phyloP scores from a whole-genome alignment of 2,329 filamentous ascomycete genomes.

The Hirsutella minnesotensis region DNA sequence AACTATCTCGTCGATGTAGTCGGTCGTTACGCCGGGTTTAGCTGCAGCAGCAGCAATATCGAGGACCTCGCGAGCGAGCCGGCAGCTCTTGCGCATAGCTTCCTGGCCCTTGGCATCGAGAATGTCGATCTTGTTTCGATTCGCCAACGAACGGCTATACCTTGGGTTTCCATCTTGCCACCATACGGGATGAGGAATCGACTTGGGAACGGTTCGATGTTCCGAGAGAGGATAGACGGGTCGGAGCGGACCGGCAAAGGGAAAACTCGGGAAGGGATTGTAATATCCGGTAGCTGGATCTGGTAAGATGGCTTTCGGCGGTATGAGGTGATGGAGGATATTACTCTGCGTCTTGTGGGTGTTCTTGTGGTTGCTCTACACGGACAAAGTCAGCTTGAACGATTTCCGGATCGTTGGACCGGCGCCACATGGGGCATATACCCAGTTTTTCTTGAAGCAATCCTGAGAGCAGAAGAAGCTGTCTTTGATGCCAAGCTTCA shows the following conservation, averaged over 20 bases:
- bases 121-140: conserved; percentile 71
- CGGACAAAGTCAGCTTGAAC: conserved; percentile 5
- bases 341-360: conserved; percentile 61
- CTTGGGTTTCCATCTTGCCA: conserved; percentile 68
- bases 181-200: conserved; percentile 80
- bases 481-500: conserved; percentile 76
- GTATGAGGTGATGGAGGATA: conserved; percentile 61
- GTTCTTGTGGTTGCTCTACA: conserved; percentile 66
- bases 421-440: conserved; percentile 31
- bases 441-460: conserved; percentile 98
- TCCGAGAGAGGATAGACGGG: conserved; percentile 79
- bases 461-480: conserved; percentile 98
- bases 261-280: conserved; percentile 86
- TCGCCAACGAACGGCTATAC: conserved; percentile 46
- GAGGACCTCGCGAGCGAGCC: conserved; percentile 76
- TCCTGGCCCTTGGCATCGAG: conserved; percentile 71
- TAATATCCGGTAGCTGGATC: conserved; percentile 80
- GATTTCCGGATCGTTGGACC: background rate
- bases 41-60: conserved; percentile 79
- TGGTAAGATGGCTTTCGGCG: conserved; percentile 78
- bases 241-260: conserved; percentile 69
- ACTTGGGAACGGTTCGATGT: conserved; percentile 60
- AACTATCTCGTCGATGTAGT: conserved; percentile 87
- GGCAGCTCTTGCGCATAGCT: conserved; percentile 87
- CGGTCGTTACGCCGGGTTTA: conserved; percentile 88